Evolutionary conservation across 2,329 filamentous ascomycete species (phyloP), one percentile per base, ranked within the genome.

Genomic region (Pochonia chlamydosporia): DNA sequence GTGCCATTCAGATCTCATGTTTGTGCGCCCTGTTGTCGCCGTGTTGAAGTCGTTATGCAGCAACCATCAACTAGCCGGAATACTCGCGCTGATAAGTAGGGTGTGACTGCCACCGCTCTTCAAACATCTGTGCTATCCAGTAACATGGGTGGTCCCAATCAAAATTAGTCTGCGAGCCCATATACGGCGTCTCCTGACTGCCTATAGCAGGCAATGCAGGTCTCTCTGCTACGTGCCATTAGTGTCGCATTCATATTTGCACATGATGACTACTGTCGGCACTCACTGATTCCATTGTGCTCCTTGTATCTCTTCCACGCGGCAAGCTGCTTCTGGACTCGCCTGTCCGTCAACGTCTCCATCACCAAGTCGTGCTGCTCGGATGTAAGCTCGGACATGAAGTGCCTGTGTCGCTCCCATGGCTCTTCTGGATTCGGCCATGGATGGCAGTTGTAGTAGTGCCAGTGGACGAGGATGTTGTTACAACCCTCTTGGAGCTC

Each of bases 391-490:
- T 49, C 44, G n/a, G 51, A 55, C 48, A 70, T 55, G 2, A 58
- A 54, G 8, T 59, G 55, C 37, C 58, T 56, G 40, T 52, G 51
- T 3, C 56, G 54, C 6, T 56, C 49, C 35, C 58, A 49, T 0
- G 64, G 60, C n/a, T 66, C 57, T 14, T 58, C 52, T 2, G 42
- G 42, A 6, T 47, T 21, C 2, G 62, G 58, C 59, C 58, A 62
- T 5, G 44, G 20, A 21, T 63, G 54, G 26, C 63, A 65, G 47
- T 70, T 72, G 57, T 69, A 78, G 53, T 77, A 78, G 42, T 75
- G 71, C 75, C 75, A 78, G 45, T 75, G 63, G 10, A 62, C 59
- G 2, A 78, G 67, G 24, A 77, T 59, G 44, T 68, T 68, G 43
- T 71, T 74, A 24, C 69, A 72, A 4, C 72, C 65, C 11, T 67